Evolutionary conservation across 257 asterid species (phyloP).

Genomic region (Asclepias syriaca): DNA sequence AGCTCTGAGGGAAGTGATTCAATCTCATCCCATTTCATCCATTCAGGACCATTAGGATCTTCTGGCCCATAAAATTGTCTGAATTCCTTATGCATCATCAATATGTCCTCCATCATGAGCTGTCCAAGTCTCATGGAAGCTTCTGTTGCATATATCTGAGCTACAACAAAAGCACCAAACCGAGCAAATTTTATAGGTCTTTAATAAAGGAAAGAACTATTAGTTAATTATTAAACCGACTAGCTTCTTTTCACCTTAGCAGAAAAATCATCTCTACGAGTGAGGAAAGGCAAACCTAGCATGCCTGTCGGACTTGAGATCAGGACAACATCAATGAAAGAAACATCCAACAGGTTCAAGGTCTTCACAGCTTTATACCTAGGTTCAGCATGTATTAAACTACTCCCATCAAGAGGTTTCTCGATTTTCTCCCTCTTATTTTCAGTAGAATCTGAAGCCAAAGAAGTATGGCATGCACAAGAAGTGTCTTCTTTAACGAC

Average conservation of each 20-base stretch:
- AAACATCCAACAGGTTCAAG: slow-evolving; percentile 51
- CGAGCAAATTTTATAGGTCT: slow-evolving; percentile 7
- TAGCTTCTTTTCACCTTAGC: slow-evolving; percentile 52
- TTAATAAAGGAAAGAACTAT: slow-evolving; percentile 2
- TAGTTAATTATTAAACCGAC: slow-evolving; percentile 9
- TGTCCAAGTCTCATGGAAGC: slow-evolving; percentile 68
- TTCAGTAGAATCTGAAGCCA: slow-evolving; percentile 19
- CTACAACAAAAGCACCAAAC: slow-evolving; percentile 16
- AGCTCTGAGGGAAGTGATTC: slow-evolving; percentile 59
- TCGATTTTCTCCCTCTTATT: slow-evolving; percentile 25
- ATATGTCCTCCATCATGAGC: slow-evolving; percentile 80
- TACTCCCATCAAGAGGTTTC: slow-evolving; percentile 31
- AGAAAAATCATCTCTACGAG: slow-evolving; percentile 50
- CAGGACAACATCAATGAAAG: slow-evolving; percentile 64
- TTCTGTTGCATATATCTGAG: slow-evolving; percentile 81
- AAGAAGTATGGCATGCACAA: slow-evolving; percentile 21
- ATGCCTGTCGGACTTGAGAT: slow-evolving; percentile 75
- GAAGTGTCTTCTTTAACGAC: slow-evolving; percentile 14
- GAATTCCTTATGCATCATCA: slow-evolving; percentile 67
- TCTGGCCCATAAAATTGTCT: slow-evolving; percentile 70
- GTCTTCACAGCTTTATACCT: slow-evolving; percentile 50
- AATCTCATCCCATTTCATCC: slow-evolving; percentile 86
- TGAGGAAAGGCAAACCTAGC: slow-evolving; percentile 80
- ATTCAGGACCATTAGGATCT: slow-evolving; percentile 44
- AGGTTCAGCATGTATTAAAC: slow-evolving; percentile 65